phyloP scores from a whole-genome alignment of 495 filamentous ascomycete genomes.

The Hyaloscypha bicolor region DNA sequence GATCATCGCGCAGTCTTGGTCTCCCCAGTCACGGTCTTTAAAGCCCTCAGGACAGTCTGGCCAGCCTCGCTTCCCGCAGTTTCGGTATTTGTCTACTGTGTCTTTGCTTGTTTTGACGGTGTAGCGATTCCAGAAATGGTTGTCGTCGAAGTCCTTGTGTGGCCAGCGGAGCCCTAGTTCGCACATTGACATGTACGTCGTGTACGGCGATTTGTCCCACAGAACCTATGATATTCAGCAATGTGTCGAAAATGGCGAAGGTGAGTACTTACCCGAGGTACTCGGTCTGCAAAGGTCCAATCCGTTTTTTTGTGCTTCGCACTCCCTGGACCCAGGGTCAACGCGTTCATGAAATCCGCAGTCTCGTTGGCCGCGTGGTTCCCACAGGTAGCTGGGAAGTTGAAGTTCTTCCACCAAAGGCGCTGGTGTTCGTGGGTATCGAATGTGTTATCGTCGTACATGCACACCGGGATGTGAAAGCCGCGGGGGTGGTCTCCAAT shows the following conservation, averaged over 20 bases:
- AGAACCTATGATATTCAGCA: neutral
- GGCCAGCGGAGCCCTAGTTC: neutral
- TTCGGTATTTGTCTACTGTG: neutral
- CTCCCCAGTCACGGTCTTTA: neutral
- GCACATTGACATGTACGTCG: neutral
- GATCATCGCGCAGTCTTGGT: neutral
- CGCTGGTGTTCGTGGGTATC: neutral
- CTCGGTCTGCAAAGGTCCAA: neutral
- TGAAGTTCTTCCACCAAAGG: neutral
- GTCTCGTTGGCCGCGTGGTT: slow-evolving; percentile 2
- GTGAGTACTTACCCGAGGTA: neutral
- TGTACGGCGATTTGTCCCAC: neutral
- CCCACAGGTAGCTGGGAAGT: slow-evolving; percentile 6
- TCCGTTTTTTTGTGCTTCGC: neutral
- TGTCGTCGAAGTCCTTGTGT: neutral
- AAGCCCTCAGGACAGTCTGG: neutral
- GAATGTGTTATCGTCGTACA: neutral
- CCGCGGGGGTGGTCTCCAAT: neutral
- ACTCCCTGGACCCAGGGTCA: neutral
- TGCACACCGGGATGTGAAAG: slow-evolving; percentile 7
- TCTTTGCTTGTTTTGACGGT: too few relatives aligned
- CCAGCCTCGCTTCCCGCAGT: neutral
- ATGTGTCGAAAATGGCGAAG: neutral
- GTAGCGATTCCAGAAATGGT: too few relatives aligned
- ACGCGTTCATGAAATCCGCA: neutral